These are phyloP conservation scores for Myxozyma melibiosi DNA, from an alignment of 805 yeast genomes.

Conservation along the genomic window DNA sequence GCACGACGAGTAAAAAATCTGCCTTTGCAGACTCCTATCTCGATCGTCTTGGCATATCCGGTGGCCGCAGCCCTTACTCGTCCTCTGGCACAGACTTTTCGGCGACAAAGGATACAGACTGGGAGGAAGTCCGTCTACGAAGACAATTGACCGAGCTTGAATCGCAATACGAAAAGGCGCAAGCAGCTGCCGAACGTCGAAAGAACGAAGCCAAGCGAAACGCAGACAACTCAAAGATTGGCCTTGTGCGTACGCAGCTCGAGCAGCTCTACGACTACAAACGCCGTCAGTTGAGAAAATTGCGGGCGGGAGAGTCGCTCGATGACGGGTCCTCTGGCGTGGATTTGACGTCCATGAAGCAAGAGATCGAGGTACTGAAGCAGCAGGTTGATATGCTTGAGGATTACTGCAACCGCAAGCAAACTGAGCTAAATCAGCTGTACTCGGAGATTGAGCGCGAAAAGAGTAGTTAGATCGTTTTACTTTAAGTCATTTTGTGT, in stretches of 20 bases:
- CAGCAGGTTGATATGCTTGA: slow-evolving; percentile 75
- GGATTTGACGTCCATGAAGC: slow-evolving; percentile 44
- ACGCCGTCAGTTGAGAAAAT: slow-evolving; percentile 55
- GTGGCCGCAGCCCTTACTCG: slow-evolving; percentile 43
- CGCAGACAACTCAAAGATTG: slow-evolving; percentile 37
- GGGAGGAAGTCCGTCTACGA: slow-evolving; percentile 87
- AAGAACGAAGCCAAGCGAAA: slow-evolving; percentile 38
- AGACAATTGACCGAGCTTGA: slow-evolving; percentile 79
- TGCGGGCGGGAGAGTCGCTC: slow-evolving; percentile 40
- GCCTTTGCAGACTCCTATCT: slow-evolving; percentile 41
- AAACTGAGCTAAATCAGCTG: slow-evolving; percentile 58
- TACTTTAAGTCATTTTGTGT: not conserved
- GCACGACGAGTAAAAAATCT: slow-evolving; percentile 24
- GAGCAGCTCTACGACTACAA: slow-evolving; percentile 83
- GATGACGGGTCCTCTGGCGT: slow-evolving; percentile 27
- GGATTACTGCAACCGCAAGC: slow-evolving; percentile 64
- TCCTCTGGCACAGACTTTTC: slow-evolving; percentile 68
- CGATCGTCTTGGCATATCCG: slow-evolving; percentile 36
- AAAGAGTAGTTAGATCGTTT: slow-evolving; percentile 6
- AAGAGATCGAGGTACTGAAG: slow-evolving; percentile 67
- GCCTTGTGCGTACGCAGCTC: slow-evolving; percentile 60
- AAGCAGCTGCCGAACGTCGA: slow-evolving; percentile 49
- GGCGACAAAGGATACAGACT: slow-evolving; percentile 71
- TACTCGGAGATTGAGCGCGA: slow-evolving; percentile 37
- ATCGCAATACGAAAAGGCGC: slow-evolving; percentile 60